Evolutionary conservation across 345 rosid genomes (phyloP), one percentile per base, ranked within the genome.

Genomic region (Sonneratia caseolaris): DNA sequence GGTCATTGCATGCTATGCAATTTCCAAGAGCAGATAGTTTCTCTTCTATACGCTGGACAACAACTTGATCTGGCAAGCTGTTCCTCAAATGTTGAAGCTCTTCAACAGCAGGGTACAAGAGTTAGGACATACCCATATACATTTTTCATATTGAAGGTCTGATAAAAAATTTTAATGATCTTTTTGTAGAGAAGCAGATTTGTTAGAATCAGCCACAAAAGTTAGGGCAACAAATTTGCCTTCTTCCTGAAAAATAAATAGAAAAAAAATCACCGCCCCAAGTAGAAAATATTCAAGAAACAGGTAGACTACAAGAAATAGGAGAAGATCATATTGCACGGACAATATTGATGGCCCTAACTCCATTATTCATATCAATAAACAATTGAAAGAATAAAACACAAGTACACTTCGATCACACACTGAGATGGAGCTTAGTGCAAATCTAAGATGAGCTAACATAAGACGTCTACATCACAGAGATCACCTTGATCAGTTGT

Each of bases 61-160:
- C 94, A 56, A 96, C 96, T 83, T 72, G 75, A 79, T 92, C 98
- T 32, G 99, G 99, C 70, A 92, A 83, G 80, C 97, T 96, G 72
- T 96, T 91, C 73, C 95, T 89, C 89, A 96, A 79, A 74, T 91
- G 98, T 65, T 92, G 95, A 80, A 96, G 97, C 79, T 96, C 98
- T 96, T 66, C 68, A 73, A 72, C 22, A 72, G 66, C 42, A 69
- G 53, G 24, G 70, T 0, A 70, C 53, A 22, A 38, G 9, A 68
- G 64, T 56, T 57, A 56, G 49, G 27, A 15, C 21, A 36, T 3
- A 10, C 9, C n/a, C n/a, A 24, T 10, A 56, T 18, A 43, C 53
- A 12, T 13, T 32, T 1, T 40, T 67, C 64, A 22, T 4, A 6
- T 14, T 64, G 22, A 40, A 40, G 51, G 22, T 38, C 43, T 67